Conservation (phyloP, 1,139 yeast species). For the Geotrichum fermentans region DNA sequence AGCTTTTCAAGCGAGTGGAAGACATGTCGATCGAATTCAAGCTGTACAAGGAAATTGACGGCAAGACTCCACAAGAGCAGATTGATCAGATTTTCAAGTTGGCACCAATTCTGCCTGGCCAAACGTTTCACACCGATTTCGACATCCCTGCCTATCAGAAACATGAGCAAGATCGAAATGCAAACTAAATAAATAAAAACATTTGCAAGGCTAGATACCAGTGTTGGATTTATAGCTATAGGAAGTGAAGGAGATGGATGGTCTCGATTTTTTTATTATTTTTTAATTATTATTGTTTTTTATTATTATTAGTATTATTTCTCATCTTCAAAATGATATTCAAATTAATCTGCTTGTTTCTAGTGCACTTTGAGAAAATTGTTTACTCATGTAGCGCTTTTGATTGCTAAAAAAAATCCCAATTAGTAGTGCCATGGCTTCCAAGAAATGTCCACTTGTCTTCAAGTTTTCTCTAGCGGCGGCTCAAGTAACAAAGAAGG, state of each 20-base stretch:
- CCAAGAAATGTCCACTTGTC: too few relatives aligned
- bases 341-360: too few relatives aligned
- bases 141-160: conserved; percentile 65
- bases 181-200: background rate
- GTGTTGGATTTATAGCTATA: background rate
- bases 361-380: too few relatives aligned
- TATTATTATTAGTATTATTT: background rate
- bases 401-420: too few relatives aligned
- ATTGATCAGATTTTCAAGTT: conserved; percentile 53
- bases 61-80: conserved; percentile 47
- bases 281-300: background rate
- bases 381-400: too few relatives aligned
- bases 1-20: conserved; percentile 53
- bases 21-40: conserved; percentile 49
- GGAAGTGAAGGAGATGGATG: background rate
- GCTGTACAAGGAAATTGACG: conserved; percentile 56
- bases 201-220: background rate
- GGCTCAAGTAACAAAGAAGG: too few relatives aligned
- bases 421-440: too few relatives aligned
- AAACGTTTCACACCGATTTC: conserved; percentile 56
- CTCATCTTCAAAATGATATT: too few relatives aligned
- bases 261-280: background rate
- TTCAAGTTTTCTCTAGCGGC: too few relatives aligned
- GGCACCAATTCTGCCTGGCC: conserved; percentile 75
- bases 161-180: conserved; percentile 26